Percentiles rank a stretch among this genome's conserved stretches.
Conservation (phyloP, 805 yeast species). For the Brettanomyces bruxellensis region DNA sequence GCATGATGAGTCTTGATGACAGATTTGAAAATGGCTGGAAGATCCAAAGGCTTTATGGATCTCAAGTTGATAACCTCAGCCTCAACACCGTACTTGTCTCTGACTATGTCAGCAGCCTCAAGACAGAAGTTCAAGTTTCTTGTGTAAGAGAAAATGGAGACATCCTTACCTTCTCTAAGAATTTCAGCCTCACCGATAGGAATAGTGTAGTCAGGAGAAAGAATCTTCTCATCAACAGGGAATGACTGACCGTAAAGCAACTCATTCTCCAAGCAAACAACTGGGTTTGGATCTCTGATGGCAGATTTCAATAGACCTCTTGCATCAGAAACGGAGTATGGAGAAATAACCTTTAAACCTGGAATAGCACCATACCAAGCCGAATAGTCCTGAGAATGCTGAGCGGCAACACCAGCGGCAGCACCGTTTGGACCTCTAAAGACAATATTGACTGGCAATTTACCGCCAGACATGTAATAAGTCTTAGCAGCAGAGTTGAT, state of each 20-base stretch:
- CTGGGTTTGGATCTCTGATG: slow-evolving; percentile 97
- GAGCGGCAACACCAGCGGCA: slow-evolving; percentile 99
- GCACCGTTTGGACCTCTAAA: slow-evolving; percentile 99
- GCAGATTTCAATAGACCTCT: slow-evolving; percentile 95
- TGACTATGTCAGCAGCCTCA: slow-evolving; percentile 82
- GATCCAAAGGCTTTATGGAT: slow-evolving; percentile 93
- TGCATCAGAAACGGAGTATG: slow-evolving; percentile 92
- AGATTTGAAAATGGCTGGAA: slow-evolving; percentile 72
- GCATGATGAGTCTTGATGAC: slow-evolving; percentile 96
- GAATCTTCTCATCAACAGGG: slow-evolving; percentile 81
- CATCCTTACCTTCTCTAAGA: slow-evolving; percentile 87
- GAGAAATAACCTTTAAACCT: slow-evolving; percentile 93
- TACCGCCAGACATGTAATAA: slow-evolving; percentile 98
- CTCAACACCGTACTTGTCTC: slow-evolving; percentile 75
- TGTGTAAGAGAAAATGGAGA: slow-evolving; percentile 83
- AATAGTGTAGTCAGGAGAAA: slow-evolving; percentile 78
- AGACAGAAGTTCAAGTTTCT: slow-evolving; percentile 82
- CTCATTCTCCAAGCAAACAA: slow-evolving; percentile 92
- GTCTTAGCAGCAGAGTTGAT: slow-evolving; percentile 98
- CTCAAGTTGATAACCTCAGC: slow-evolving; percentile 95
- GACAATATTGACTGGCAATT: slow-evolving; percentile 91
- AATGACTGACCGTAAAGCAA: slow-evolving; percentile 86
- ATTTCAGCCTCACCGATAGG: slow-evolving; percentile 96
- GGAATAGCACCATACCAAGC: slow-evolving; percentile 99
- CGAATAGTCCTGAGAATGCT: slow-evolving; percentile 95